phyloP scores from a whole-genome alignment of 371 early-diverging fungal genomes.

The Entomophthora muscae region DNA sequence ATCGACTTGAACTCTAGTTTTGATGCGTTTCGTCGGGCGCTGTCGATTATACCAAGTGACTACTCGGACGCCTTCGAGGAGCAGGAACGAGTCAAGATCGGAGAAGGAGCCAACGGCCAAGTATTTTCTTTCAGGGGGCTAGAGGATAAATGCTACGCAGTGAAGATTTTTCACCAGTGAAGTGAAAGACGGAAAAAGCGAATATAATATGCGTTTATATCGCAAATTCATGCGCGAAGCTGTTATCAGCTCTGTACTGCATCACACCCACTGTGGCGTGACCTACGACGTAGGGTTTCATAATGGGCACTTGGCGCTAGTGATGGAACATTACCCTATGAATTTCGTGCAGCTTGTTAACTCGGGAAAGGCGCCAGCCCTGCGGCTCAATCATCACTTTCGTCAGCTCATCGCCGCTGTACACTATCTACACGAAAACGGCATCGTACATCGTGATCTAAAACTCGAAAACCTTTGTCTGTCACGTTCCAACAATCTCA shows the following conservation, averaged over 20 bases:
- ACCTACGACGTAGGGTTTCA: not conserved
- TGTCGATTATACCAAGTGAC: too few species aligned
- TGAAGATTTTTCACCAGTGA: too few species aligned
- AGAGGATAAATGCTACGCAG: too few species aligned
- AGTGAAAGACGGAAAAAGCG: too few species aligned
- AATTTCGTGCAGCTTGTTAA: not conserved
- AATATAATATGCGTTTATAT: too few species aligned
- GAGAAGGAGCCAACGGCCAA: too few species aligned
- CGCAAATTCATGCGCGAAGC: not conserved
- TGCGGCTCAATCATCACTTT: not conserved
- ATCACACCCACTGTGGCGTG: not conserved
- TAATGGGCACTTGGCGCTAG: not conserved
- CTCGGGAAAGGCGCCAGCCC: not conserved
- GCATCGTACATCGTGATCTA: not conserved
- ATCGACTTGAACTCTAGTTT: too few species aligned
- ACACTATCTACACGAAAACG: conserved; percentile 2
- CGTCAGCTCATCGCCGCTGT: not conserved
- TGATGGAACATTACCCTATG: not conserved
- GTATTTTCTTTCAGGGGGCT: too few species aligned
- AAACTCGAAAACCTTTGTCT: not conserved
- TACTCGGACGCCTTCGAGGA: too few species aligned
- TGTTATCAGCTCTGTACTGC: not conserved
- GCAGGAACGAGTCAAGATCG: too few species aligned
- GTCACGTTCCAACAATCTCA: not conserved
- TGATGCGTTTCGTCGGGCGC: too few species aligned